These are phyloP conservation scores for Omphalotus olearius DNA, from an alignment of 1,284 basidiomycete genomes.

Conservation along the genomic window DNA sequence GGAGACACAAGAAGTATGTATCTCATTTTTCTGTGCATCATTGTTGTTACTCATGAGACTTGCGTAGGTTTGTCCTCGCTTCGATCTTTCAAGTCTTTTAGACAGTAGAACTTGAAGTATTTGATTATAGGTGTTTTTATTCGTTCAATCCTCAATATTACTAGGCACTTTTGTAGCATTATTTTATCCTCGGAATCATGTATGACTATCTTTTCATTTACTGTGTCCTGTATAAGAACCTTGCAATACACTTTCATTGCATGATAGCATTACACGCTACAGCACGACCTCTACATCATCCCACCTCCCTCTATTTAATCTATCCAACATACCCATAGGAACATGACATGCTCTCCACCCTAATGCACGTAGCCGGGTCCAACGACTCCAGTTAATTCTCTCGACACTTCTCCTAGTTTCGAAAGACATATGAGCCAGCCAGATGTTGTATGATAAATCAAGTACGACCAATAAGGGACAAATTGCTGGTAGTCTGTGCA, in stretches of 20 bases:
- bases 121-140: not conserved
- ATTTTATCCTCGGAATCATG: not conserved
- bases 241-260: constrained; percentile 6
- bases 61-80: constrained; percentile 8
- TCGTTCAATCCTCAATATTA: not conserved
- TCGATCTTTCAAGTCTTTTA: constrained; percentile 10
- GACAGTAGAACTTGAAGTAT: not conserved
- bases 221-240: constrained; percentile 1
- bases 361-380: constrained; percentile 46
- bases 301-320: constrained; percentile 59
- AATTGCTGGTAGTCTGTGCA: constrained; percentile 52
- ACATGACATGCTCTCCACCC: constrained; percentile 50
- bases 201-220: not conserved
- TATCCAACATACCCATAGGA: constrained; percentile 32
- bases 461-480: constrained; percentile 60
- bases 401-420: constrained; percentile 37
- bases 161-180: not conserved
- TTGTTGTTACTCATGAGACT: not conserved
- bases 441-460: constrained; percentile 65
- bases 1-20: constrained; percentile 5
- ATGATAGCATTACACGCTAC: too few species aligned
- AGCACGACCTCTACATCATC: constrained; percentile 51
- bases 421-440: constrained; percentile 35
- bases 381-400: constrained; percentile 50
- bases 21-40: not conserved